Evolutionary conservation across 352 stramenopile species (phyloP).

Genomic region (Phytophthora crassamura): DNA sequence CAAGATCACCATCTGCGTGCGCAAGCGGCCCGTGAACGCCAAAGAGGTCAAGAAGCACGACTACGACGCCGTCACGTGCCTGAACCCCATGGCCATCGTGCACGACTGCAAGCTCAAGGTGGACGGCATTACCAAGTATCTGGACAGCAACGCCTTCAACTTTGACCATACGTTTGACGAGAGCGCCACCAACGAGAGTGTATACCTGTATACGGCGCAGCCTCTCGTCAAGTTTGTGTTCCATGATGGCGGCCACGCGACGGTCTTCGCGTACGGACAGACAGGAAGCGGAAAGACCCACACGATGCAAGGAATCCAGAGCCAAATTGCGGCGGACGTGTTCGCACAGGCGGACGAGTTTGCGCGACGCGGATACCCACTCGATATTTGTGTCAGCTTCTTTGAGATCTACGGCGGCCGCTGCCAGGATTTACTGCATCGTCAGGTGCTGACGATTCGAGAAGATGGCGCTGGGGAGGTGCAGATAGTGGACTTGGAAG

Average conservation of each 20-base stretch:
- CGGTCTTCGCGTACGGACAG: conserved; percentile 97
- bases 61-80: conserved; percentile 96
- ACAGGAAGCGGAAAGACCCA: conserved; percentile 94
- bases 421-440: conserved; percentile 94
- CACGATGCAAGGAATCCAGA: conserved; percentile 93
- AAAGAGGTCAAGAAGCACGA: conserved; percentile 93
- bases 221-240: conserved; percentile 96
- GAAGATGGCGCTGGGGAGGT: conserved; percentile 95
- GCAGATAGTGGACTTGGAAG: conserved; percentile 95
- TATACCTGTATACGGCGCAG: conserved; percentile 93
- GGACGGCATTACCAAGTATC: conserved; percentile 98
- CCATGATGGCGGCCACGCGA: conserved; percentile 91
- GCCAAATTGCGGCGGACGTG: conserved; percentile 75
- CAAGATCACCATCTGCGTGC: conserved; percentile 96
- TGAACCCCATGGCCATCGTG: conserved; percentile 95
- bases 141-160: conserved; percentile 97
- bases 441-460: conserved; percentile 92
- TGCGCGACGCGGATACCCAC: conserved; percentile 46
- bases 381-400: conserved; percentile 93
- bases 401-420: conserved; percentile 98
- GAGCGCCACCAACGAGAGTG: conserved; percentile 89
- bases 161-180: conserved; percentile 96
- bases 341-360: conserved; percentile 80
- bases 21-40: conserved; percentile 95
- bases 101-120: conserved; percentile 98